Evolutionary conservation across 306 rosid species (phyloP).

Genomic region (Aeschynomene evenia): DNA sequence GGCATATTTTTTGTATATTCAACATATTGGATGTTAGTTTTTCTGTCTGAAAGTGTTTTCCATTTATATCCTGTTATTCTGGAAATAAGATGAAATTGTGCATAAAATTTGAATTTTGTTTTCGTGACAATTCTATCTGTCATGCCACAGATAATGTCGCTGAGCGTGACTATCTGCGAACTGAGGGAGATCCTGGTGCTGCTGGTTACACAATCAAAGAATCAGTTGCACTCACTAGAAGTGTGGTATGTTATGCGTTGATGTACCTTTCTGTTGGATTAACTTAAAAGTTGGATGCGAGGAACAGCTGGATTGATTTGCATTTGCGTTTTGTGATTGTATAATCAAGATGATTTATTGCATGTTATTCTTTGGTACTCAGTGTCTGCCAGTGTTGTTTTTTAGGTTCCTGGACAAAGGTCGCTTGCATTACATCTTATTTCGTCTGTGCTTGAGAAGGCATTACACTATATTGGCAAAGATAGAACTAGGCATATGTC

Average conservation of each 20-base stretch:
- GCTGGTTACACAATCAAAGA: constrained; percentile 92
- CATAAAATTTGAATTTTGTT: constrained; percentile 11
- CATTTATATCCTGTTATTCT: constrained; percentile 19
- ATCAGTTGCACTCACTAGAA: constrained; percentile 76
- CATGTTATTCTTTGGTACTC: constrained; percentile 3
- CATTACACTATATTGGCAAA: constrained; percentile 47
- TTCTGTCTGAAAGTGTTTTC: background rate
- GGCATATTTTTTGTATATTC: background rate
- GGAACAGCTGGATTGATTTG: constrained; percentile 17
- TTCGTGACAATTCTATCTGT: constrained; percentile 25
- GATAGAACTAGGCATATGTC: constrained; percentile 42
- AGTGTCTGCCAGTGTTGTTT: constrained; percentile 14
- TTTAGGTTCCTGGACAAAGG: constrained; percentile 92
- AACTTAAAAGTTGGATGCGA: background rate
- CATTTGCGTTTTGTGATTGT: constrained; percentile 11
- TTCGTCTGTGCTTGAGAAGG: constrained; percentile 73
- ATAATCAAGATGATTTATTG: background rate
- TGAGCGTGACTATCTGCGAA: constrained; percentile 80
- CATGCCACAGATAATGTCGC: constrained; percentile 45
- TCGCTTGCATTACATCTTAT: constrained; percentile 75
- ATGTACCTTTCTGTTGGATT: constrained; percentile 23
- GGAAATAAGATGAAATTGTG: background rate
- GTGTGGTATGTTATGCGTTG: constrained; percentile 68
- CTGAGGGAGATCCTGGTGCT: constrained; percentile 92
- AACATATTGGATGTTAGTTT: constrained; percentile 15